phyloP scores from a whole-genome alignment of 2,329 filamentous ascomycete genomes.

The Acephala macrosclerotiorum region DNA sequence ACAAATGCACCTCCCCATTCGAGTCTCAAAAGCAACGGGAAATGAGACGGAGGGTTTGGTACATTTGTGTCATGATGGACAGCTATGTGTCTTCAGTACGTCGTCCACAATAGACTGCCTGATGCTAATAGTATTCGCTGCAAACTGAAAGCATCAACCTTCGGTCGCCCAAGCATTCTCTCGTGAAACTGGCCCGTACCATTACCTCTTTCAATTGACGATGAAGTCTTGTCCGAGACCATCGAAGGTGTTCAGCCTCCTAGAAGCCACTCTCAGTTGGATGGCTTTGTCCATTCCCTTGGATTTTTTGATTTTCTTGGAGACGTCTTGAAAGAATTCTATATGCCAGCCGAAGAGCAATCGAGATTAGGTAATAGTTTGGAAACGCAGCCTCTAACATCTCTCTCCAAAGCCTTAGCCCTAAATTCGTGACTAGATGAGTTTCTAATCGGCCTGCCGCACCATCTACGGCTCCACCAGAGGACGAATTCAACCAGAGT shows the following conservation, averaged over 20 bases:
- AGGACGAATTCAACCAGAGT: no score
- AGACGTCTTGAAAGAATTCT: conserved; percentile 27
- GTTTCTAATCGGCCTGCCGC: conserved; percentile 24
- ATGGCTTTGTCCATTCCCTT: conserved; percentile 32
- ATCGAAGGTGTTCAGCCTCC: conserved; percentile 38
- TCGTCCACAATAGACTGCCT: neutral
- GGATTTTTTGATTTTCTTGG: conserved; percentile 34
- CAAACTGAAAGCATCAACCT: conserved; percentile 41
- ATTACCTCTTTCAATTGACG: conserved; percentile 40
- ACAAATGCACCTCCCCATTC: neutral
- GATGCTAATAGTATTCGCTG: neutral
- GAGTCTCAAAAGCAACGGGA: conserved; percentile 39
- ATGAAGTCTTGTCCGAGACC: conserved; percentile 39
- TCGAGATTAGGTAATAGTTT: neutral
- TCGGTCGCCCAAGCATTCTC: conserved; percentile 40
- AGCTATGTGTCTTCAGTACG: conserved; percentile 13
- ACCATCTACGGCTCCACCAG: conserved; percentile 18
- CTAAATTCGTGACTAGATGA: conserved; percentile 31
- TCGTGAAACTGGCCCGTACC: conserved; percentile 24
- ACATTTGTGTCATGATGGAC: conserved; percentile 43
- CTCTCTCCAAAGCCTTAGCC: conserved; percentile 23
- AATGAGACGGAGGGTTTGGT: conserved; percentile 44
- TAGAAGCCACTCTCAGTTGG: conserved; percentile 35
- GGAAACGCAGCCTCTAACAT: neutral
- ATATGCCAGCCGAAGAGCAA: conserved; percentile 2